phyloP scores from a whole-genome alignment of 2,329 filamentous ascomycete species.

The Venturia aucupariae region DNA sequence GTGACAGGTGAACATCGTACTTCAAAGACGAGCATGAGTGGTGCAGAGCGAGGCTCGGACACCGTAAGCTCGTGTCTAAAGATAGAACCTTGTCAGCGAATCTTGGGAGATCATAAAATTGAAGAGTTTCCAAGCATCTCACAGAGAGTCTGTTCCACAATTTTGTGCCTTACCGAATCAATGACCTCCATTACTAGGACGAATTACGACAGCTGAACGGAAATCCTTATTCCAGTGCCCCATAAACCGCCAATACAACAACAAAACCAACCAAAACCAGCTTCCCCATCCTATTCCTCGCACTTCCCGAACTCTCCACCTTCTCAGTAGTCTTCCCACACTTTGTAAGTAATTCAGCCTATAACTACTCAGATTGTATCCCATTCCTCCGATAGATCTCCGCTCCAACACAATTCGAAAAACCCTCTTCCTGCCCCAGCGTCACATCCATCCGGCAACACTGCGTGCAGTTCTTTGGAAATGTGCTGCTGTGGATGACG shows the following conservation, averaged over 20 bases:
- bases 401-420: neutral
- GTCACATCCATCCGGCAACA: neutral
- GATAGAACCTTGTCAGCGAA: neutral
- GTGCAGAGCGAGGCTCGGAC: too few relatives aligned
- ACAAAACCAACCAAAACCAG: neutral
- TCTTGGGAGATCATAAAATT: neutral
- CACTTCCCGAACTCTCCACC: neutral
- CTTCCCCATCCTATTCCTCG: neutral
- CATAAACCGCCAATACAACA: neutral
- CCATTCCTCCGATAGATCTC: neutral
- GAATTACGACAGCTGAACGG: too few relatives aligned
- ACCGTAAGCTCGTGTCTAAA: neutral
- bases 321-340: neutral
- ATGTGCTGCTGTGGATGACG: neutral
- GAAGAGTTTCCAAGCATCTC: neutral
- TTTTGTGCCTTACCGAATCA: too few relatives aligned
- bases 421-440: neutral
- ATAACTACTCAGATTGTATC: neutral
- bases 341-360: neutral
- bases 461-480: neutral
- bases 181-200: too few relatives aligned
- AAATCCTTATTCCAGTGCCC: neutral
- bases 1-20: neutral
- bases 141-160: too few relatives aligned
- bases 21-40: neutral